These are phyloP conservation scores for Trichaptum fuscoviolaceum DNA, from an alignment of 768 basidiomycete species.

Conservation along the genomic window DNA sequence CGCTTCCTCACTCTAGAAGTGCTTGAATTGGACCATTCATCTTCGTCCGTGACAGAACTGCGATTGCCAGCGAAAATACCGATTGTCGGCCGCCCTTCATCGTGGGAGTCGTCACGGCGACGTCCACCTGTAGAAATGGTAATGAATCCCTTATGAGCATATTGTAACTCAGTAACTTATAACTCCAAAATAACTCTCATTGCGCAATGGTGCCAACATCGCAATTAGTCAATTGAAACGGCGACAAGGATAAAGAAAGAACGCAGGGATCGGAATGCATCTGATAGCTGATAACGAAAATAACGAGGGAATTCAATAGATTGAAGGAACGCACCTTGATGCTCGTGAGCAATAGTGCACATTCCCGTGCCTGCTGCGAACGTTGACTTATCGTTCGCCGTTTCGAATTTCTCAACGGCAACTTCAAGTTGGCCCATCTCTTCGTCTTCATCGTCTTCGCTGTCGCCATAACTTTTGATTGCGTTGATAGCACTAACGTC, in stretches of 20 bases:
- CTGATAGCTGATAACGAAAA: neutral
- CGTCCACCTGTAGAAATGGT: neutral
- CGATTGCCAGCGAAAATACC: neutral
- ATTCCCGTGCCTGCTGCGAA: neutral
- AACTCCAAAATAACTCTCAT: too few relatives aligned
- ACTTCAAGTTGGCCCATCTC: neutral
- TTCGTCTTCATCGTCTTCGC: neutral
- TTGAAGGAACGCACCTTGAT: neutral
- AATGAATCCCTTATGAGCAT: neutral
- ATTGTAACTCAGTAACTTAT: neutral
- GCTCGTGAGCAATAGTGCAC: neutral
- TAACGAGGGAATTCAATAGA: neutral
- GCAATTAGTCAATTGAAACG: neutral
- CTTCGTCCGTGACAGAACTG: too few relatives aligned
- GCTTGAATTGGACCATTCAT: too few relatives aligned
- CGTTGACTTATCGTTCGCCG: neutral
- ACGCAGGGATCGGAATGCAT: neutral
- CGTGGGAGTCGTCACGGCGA: neutral
- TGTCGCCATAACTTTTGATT: neutral
- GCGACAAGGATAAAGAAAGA: neutral
- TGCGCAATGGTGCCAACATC: neutral
- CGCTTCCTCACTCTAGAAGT: neutral
- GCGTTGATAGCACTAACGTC: conserved; percentile 1
- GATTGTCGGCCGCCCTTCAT: neutral
- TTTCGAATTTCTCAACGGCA: neutral